Evolutionary conservation across 192 early-diverging fungal genomes (phyloP), one percentile per base, ranked within the genome.

Genomic region (Gigaspora rosea): DNA sequence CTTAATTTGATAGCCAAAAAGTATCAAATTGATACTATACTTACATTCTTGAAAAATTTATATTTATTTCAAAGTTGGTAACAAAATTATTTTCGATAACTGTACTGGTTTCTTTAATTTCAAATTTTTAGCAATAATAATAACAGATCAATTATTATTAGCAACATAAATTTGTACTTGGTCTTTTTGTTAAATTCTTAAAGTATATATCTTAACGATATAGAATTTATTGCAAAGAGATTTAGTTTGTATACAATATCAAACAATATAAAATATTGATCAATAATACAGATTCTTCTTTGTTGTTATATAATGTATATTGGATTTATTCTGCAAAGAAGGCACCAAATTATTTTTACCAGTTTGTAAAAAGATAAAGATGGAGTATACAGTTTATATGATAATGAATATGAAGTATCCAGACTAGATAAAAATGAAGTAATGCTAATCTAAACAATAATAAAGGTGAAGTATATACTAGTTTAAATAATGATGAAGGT

Each of bases 161-260:
- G 66, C 9, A 46, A 69, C 22, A 49, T 69, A 16, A 12, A 69
- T 69, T 49, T 69, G 67, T 47, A 69, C 67, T 49, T 69, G 47
- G 1, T 69, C 5, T n/a, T 69, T 69, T 49, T 4, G 46, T 49
- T 69, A 18, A 0, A 69, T 46, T 69, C 4, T 16, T 46, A 41
- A 16, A 1, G 67, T 69, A 27, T 69, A 32, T 27, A 63, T 63
- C 33, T 41, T 63, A 35, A 36, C 2, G 8, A 63, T 63, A 50
- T 50, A 69, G 48, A 69, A 69, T n/a, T 46, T 69, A 69, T 69
- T 22, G 12, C 48, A 50, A 69, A 69, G 12, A 69, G 41, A 69
- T 69, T 69, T 69, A 69, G n/a, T 62, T 27, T 63, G 18, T 20
- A 50, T 32, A 32, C 0, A 66, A 69, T 69, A 49, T 69, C 41